A percentile compares a stretch with the other conserved stretches of the same genome.
These are phyloP conservation scores for Russula compacta DNA, from an alignment of 768 basidiomycete species.

Conservation along the genomic window DNA sequence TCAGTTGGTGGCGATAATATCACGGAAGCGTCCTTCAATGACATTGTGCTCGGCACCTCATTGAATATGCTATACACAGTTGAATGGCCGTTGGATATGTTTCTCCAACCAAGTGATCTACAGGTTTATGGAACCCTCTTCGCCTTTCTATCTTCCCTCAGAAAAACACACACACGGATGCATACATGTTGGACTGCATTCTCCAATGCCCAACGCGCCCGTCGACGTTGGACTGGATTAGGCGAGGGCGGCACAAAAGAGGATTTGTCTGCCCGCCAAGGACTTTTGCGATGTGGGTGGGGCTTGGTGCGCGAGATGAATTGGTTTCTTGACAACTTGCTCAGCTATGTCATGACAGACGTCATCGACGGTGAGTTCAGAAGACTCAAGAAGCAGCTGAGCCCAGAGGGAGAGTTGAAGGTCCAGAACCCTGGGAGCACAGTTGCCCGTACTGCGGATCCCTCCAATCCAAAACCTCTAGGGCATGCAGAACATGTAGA, in stretches of 20 bases:
- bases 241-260: slow-evolving; percentile 77
- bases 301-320: slow-evolving; percentile 81
- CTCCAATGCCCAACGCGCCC: slow-evolving; percentile 76
- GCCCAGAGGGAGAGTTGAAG: neutral
- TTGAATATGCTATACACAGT: slow-evolving; percentile 61
- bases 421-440: slow-evolving; percentile 20
- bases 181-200: slow-evolving; percentile 79
- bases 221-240: slow-evolving; percentile 78
- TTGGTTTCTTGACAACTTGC: slow-evolving; percentile 80
- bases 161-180: slow-evolving; percentile 74
- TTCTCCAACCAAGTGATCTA: slow-evolving; percentile 69
- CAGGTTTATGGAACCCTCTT: slow-evolving; percentile 69
- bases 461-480: slow-evolving; percentile 16
- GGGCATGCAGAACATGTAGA: neutral
- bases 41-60: slow-evolving; percentile 72
- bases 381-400: slow-evolving; percentile 53
- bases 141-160: slow-evolving; percentile 72
- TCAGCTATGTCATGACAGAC: slow-evolving; percentile 84
- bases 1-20: slow-evolving; percentile 30
- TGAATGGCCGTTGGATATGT: slow-evolving; percentile 84
- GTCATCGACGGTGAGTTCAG: slow-evolving; percentile 81
- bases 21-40: slow-evolving; percentile 51
- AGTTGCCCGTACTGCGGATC: slow-evolving; percentile 17
- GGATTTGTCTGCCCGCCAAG: slow-evolving; percentile 54
- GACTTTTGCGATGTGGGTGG: slow-evolving; percentile 73